Base-by-base conservation (phyloP, 1,284 basidiomycete species). In the Moesziomyces parantarcticus region DNA sequence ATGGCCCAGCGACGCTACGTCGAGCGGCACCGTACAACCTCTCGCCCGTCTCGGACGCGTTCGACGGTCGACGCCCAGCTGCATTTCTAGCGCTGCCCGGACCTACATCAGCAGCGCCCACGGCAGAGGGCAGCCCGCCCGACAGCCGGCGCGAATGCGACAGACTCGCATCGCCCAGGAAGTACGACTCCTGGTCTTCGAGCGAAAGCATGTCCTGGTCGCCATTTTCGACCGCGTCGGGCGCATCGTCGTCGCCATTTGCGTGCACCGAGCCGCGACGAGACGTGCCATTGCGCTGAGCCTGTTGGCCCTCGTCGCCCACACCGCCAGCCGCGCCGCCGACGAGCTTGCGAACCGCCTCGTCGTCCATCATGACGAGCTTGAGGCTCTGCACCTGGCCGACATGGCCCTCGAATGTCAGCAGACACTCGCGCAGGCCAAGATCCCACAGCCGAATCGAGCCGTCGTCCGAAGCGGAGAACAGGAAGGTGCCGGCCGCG, bases 391-490 rank as follows among this genome's bases (percentile, higher is more conserved):
- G 96, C 6, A 99, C 93, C 82, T 98, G 95, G 0, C 92, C 94
- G 58, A 96, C 91, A 84, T 99, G 96, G 0, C 95, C 97, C 14
- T 87, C 88, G 81, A 96, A 93, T 57, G 91, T 90, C 29, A 92
- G 89, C 43, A 97, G 88, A 81, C 94, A 98, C 20, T 90, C 89
- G 48, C 92, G 88, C 23, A 87, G 86, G 22, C 88, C 89, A 47
- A 99, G 88, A 85, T 99, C 94, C 96, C 96, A 99, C 3, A 99
- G 88, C 60, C 91, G 91, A 84, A 99, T 94, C 5, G 91, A 90
- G 29, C 92, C 91, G 81, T 99, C 97, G 83, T 99, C 96, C 7
- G 93, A 95, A 1, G 92, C 94, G 8, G 94, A 97, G 86, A 99
- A 97, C 36, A 99, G 50, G 61, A 83, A 83, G n/a, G 72, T 78